These are phyloP conservation scores for Cladosporium phlei DNA, from an alignment of 2,329 filamentous ascomycete genomes.

Conservation along the genomic window DNA sequence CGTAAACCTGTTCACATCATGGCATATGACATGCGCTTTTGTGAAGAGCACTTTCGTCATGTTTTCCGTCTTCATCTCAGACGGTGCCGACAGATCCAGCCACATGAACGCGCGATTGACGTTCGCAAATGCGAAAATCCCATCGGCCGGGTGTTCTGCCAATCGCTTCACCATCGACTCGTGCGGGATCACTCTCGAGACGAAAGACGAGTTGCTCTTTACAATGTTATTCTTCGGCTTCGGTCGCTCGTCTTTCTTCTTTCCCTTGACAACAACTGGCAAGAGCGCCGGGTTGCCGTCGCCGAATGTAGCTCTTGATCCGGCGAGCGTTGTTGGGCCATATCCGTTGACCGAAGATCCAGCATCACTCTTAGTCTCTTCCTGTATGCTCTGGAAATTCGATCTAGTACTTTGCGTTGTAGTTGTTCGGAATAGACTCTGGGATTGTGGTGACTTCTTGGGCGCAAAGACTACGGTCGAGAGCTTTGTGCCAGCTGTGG, in stretches of 20 bases:
- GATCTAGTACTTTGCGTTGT: slow-evolving; percentile 36
- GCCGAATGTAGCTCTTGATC: slow-evolving; percentile 64
- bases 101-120: slow-evolving; percentile 94
- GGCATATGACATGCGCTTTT: slow-evolving; percentile 89
- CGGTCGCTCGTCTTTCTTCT: slow-evolving; percentile 63
- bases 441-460: slow-evolving; percentile 36
- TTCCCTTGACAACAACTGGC: slow-evolving; percentile 58
- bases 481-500: slow-evolving; percentile 76
- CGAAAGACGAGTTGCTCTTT: slow-evolving; percentile 97
- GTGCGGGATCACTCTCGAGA: slow-evolving; percentile 91
- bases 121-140: slow-evolving; percentile 87
- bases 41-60: slow-evolving; percentile 95
- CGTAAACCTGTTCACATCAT: slow-evolving; percentile 82
- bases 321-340: slow-evolving; percentile 28
- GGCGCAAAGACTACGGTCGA: slow-evolving; percentile 70
- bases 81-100: slow-evolving; percentile 82
- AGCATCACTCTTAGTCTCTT: slow-evolving; percentile 42
- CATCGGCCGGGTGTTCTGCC: slow-evolving; percentile 70
- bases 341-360: slow-evolving; percentile 42
- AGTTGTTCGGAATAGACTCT: slow-evolving; percentile 38
- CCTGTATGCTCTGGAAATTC: slow-evolving; percentile 42
- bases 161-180: slow-evolving; percentile 75
- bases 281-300: slow-evolving; percentile 75
- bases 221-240: slow-evolving; percentile 98
- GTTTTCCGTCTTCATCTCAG: slow-evolving; percentile 74